Conservation (phyloP, 2,329 filamentous ascomycete species). For the Waltergamsia citrina region DNA sequence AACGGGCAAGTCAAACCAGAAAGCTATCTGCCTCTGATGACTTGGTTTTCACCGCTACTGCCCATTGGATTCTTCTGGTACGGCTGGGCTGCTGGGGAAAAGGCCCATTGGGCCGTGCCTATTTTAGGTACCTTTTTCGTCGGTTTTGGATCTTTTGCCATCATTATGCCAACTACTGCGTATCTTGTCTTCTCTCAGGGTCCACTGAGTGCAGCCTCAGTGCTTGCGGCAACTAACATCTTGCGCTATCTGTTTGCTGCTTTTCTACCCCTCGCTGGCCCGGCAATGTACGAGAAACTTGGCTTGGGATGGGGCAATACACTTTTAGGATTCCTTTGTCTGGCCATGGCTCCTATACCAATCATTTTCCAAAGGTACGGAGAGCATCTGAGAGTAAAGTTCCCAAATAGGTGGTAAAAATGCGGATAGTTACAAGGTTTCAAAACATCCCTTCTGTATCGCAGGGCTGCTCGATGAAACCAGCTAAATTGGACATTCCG, state of each 20-base stretch:
- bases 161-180: too few species aligned
- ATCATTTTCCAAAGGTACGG: slow-evolving; percentile 28
- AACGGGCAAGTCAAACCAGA: slow-evolving; percentile 21
- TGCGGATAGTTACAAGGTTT: too few species aligned
- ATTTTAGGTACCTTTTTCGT: slow-evolving; percentile 46
- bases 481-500: too few species aligned
- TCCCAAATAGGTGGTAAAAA: too few species aligned
- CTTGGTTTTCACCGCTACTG: slow-evolving; percentile 33
- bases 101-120: slow-evolving; percentile 46
- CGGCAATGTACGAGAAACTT: slow-evolving; percentile 14
- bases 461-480: too few species aligned
- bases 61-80: slow-evolving; percentile 41
- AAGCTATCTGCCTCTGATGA: slow-evolving; percentile 31
- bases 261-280: not conserved
- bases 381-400: too few species aligned
- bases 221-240: not conserved
- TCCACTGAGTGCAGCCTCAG: not conserved
- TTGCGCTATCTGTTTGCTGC: not conserved
- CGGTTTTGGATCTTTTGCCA: too few species aligned
- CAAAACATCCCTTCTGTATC: too few species aligned
- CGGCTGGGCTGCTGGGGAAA: slow-evolving; percentile 32
- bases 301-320: slow-evolving; percentile 36
- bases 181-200: too few species aligned
- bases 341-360: slow-evolving; percentile 28
- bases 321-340: slow-evolving; percentile 26